Percentiles rank a stretch among this genome's conserved stretches.
Conservation (phyloP, 768 basidiomycete species). For the Tulasnella sp. region DNA sequence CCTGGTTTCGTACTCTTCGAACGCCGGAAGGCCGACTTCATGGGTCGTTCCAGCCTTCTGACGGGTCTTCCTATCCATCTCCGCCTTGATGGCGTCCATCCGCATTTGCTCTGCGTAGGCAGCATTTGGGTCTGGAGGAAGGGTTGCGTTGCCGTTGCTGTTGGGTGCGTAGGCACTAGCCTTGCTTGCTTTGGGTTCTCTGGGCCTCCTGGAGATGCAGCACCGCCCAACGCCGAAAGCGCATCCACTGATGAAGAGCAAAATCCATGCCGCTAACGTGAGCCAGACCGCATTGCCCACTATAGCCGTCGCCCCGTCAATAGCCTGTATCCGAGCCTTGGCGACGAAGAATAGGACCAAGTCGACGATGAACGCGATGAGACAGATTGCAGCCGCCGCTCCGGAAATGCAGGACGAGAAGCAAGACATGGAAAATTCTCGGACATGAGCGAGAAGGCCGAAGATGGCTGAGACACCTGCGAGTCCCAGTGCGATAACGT, state of each 20-base stretch:
- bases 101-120: constrained; percentile 64
- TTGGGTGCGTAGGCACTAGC: constrained; percentile 31
- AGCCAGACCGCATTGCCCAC: constrained; percentile 93
- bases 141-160: neutral
- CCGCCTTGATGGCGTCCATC: constrained; percentile 80
- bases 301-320: constrained; percentile 66
- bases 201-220: constrained; percentile 58
- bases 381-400: constrained; percentile 69
- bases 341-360: constrained; percentile 86
- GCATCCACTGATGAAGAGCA: constrained; percentile 88
- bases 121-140: constrained; percentile 28
- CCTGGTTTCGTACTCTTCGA: constrained; percentile 59
- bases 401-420: constrained; percentile 77
- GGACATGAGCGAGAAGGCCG: constrained; percentile 82
- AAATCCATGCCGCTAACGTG: constrained; percentile 76
- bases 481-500: constrained; percentile 78
- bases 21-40: constrained; percentile 70
- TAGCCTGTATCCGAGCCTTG: constrained; percentile 71
- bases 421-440: constrained; percentile 80
- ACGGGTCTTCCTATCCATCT: constrained; percentile 73
- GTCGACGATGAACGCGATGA: constrained; percentile 91
- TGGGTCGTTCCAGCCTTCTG: constrained; percentile 42
- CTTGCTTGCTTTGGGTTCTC: constrained; percentile 37
- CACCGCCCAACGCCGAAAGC: constrained; percentile 81
- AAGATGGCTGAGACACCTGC: constrained; percentile 70